Evolutionary conservation across 2,329 filamentous ascomycete species (phyloP).

Genomic region (Cytospora schulzeri): DNA sequence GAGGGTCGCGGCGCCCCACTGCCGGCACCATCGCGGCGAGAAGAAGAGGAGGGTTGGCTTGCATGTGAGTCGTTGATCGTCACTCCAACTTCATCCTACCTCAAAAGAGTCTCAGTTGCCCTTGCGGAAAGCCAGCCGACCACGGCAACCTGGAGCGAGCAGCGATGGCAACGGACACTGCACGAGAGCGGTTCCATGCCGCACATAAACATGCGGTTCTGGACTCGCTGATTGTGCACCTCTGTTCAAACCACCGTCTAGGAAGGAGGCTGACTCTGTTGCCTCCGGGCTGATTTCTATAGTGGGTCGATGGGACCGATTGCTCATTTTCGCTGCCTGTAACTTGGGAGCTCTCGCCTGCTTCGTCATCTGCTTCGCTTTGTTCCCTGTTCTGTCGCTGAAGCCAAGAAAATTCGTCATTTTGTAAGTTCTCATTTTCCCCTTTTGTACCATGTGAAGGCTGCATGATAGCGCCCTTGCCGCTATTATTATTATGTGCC

Average conservation of each 20-base stretch:
- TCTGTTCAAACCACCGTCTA: constrained; percentile 10
- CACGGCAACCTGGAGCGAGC: constrained; percentile 26
- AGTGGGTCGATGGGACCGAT: constrained; percentile 97
- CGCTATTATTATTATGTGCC: constrained; percentile 1
- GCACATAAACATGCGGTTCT: constrained; percentile 38
- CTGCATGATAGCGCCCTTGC: constrained; percentile 13
- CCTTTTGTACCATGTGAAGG: constrained; percentile 25
- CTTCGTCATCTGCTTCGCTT: constrained; percentile 89
- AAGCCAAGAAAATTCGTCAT: constrained; percentile 94
- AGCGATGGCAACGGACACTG: constrained; percentile 43
- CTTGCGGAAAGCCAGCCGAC: constrained; percentile 42
- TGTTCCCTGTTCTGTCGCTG: constrained; percentile 81
- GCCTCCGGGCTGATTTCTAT: constrained; percentile 25
- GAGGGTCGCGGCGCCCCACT: constrained; percentile 82
- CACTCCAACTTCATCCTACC: constrained; percentile 31
- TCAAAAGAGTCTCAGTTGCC: constrained; percentile 37
- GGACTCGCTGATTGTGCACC: constrained; percentile 29
- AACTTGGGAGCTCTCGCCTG: constrained; percentile 87
- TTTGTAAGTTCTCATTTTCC: constrained; percentile 69
- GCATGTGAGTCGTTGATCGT: constrained; percentile 69
- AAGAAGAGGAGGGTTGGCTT: constrained; percentile 96
- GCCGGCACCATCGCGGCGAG: constrained; percentile 79
- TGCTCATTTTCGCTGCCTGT: constrained; percentile 89
- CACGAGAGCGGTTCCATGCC: constrained; percentile 45
- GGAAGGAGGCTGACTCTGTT: constrained; percentile 34